These are phyloP conservation scores for Holtermanniella nyarrowii DNA, from an alignment of 768 basidiomycete genomes.

Conservation along the genomic window DNA sequence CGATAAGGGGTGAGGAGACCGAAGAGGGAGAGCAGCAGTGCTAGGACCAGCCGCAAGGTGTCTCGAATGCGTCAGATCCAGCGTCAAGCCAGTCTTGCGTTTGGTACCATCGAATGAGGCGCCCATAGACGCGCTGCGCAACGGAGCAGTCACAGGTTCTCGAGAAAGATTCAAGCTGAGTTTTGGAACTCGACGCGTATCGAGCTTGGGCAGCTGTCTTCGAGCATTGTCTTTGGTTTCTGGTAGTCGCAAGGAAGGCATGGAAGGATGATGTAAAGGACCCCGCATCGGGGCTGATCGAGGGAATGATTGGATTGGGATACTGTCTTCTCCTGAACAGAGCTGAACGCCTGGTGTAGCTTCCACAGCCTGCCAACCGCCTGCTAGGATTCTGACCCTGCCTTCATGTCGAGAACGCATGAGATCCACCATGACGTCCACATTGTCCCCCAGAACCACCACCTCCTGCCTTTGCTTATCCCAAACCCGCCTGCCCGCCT, in stretches of 20 bases:
- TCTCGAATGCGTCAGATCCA: neutral
- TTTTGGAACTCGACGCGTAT: constrained; percentile 22
- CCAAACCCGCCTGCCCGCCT: constrained; percentile 62
- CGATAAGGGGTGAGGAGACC: neutral
- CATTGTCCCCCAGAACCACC: constrained; percentile 25
- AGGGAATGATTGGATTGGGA: neutral
- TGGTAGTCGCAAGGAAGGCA: constrained; percentile 39
- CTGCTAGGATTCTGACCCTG: constrained; percentile 14
- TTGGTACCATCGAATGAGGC: constrained; percentile 1
- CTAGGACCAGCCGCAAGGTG: neutral
- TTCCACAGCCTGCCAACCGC: constrained; percentile 25
- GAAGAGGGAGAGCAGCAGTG: too few species aligned
- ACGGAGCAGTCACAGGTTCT: neutral
- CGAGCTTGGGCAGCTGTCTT: constrained; percentile 41
- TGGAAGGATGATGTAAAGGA: constrained; percentile 25
- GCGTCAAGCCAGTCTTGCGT: neutral
- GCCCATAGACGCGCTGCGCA: constrained; percentile 18
- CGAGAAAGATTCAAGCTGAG: constrained; percentile 24
- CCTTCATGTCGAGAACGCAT: constrained; percentile 5
- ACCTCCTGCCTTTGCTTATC: constrained; percentile 50
- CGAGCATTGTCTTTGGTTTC: constrained; percentile 47
- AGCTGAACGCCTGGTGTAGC: neutral
- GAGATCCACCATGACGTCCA: constrained; percentile 10
- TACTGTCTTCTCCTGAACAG: constrained; percentile 8
- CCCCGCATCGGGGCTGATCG: neutral